Base-by-base conservation (phyloP, 2,329 filamentous ascomycete species). In the Septoria petroselini region DNA sequence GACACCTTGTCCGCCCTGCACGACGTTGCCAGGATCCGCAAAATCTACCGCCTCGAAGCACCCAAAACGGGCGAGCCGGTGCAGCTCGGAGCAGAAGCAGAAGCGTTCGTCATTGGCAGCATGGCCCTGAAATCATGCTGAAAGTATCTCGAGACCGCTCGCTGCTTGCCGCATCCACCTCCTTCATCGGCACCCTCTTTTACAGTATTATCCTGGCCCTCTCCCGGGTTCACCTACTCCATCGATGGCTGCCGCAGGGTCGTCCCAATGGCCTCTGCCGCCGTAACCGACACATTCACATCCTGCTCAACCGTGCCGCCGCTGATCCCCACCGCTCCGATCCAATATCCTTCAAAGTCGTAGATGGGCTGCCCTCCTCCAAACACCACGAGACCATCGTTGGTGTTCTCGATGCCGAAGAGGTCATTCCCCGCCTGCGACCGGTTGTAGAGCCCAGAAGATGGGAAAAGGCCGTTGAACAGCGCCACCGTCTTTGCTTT, bases 31-130 rank as follows among this genome's bases (percentile, higher is more conserved):
- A 85, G 83, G 63, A 79, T 96, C 25, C 82, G 81, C 64, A 96
- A 95, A 71, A 83, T 88, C 55, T 96, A 96, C 71, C 95, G 95
- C 68, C 71, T 96, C 23, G 86, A 86, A 55, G 75, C 77, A 65
- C 44, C 58, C 12, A 58, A 59, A 42, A 63, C 81, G 30, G 58
- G 55, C 8, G 48, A 58, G 19, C 50, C 50, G 14, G 27, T 33
- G 9, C 46, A 27, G 15, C 50, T 57, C 48, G 58, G 52, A 6
- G 55, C 45, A 27, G 79, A 86, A 61, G 73, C 87, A 35, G 88
- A 94, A 65, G 75, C 79, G 45, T 74, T 87, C 34, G 74, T 91
- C 4, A 62, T 95, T 46, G 84, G 87, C 1, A 79, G 86, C 1
- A 79, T 81, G 12, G 88, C 90, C 1, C 67, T 93, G 58, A 81